A percentile compares a stretch with the other conserved stretches of the same genome.
Conservation (phyloP, 2,329 filamentous ascomycete genomes). For the Purpureocillium lavendulum region DNA sequence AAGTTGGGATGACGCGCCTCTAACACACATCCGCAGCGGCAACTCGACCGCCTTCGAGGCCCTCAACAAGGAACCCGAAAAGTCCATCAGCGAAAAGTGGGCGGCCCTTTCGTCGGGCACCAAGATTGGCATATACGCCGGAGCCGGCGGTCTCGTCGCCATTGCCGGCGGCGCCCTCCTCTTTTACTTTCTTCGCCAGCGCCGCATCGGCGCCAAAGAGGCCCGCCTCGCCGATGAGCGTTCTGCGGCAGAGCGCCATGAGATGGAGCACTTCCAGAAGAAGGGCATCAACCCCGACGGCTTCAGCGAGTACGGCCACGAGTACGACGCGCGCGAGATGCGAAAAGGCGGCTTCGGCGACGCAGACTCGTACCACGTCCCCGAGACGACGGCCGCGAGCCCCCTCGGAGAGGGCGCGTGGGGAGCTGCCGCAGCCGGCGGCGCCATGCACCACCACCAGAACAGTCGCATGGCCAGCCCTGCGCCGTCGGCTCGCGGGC, state of each 20-base stretch:
- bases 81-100: slow-evolving; percentile 45
- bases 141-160: slow-evolving; percentile 33
- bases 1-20: too few relatives aligned
- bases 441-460: neutral
- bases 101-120: slow-evolving; percentile 37
- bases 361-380: slow-evolving; percentile 10
- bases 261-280: slow-evolving; percentile 41
- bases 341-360: slow-evolving; percentile 6
- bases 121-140: slow-evolving; percentile 46
- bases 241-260: slow-evolving; percentile 38
- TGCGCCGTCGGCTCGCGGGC: slow-evolving; percentile 3
- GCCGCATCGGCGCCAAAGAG: slow-evolving; percentile 42
- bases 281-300: slow-evolving; percentile 40
- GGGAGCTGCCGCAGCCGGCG: slow-evolving; percentile 5
- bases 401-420: slow-evolving; percentile 8
- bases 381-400: slow-evolving; percentile 8
- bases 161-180: slow-evolving; percentile 31
- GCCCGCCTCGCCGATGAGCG: slow-evolving; percentile 35
- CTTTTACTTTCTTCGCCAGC: slow-evolving; percentile 48
- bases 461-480: slow-evolving; percentile 6
- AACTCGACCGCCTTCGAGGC: slow-evolving; percentile 46
- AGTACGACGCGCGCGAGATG: slow-evolving; percentile 10
- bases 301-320: slow-evolving; percentile 21
- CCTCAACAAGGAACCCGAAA: slow-evolving; percentile 29
- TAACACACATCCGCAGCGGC: slow-evolving; percentile 35